Percentiles rank a stretch among this genome's conserved stretches.
Evolutionary conservation across 306 rosid genomes (phyloP).

Genomic region (Cucurbita moschata): DNA sequence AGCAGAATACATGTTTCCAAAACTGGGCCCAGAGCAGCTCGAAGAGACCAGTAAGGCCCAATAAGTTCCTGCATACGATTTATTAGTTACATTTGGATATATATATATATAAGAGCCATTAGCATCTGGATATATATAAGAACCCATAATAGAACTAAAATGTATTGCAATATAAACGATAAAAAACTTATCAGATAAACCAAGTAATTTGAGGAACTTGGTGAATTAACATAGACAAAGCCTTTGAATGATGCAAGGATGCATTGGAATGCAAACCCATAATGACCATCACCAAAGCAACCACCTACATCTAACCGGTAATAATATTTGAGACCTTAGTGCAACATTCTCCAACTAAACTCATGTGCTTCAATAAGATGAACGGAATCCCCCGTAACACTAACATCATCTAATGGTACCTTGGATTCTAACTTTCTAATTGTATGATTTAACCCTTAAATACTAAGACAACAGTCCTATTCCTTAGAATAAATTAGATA

Average conservation of each 20-base stretch:
- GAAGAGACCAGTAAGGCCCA: slow-evolving; percentile 91
- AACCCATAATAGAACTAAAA: too few relatives aligned
- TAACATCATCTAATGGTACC: not conserved
- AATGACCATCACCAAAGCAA: not conserved
- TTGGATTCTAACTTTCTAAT: not conserved
- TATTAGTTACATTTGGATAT: slow-evolving; percentile 1
- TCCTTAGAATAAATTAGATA: not conserved
- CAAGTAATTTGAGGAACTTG: not conserved
- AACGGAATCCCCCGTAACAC: not conserved
- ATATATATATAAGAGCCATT: not conserved
- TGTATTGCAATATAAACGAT: not conserved
- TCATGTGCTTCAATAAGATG: not conserved
- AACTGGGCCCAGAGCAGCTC: slow-evolving; percentile 86
- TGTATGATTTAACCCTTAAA: not conserved
- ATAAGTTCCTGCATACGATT: slow-evolving; percentile 45
- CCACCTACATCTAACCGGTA: not conserved
- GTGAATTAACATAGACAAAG: not conserved
- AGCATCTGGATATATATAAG: not conserved
- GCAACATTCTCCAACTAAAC: not conserved
- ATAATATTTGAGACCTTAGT: not conserved
- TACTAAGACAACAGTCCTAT: not conserved
- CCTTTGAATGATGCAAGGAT: not conserved
- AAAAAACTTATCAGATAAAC: not conserved
- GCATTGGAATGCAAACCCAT: not conserved
- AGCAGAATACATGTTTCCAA: slow-evolving; percentile 79